Evolutionary conservation across 2,329 filamentous ascomycete genomes (phyloP).

Genomic region (Chaetomium olivaceum): DNA sequence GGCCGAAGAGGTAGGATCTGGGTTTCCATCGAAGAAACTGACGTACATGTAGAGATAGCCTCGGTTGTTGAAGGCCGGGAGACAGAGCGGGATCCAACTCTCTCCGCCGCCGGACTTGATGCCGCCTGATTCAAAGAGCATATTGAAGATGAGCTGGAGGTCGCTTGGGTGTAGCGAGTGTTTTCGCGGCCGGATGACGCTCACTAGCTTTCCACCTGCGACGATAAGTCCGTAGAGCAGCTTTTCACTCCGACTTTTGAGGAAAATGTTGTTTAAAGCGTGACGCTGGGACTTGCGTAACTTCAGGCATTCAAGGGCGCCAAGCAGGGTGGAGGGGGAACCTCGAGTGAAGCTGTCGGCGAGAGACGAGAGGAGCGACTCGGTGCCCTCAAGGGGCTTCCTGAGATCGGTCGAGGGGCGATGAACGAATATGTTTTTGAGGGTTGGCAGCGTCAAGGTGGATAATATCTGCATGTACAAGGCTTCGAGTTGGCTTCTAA

Average conservation of each 20-base stretch:
- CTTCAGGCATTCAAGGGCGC: conserved; percentile 89
- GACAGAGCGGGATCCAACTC: conserved; percentile 94
- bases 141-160: conserved; percentile 95
- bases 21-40: conserved; percentile 76
- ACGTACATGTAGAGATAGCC: conserved; percentile 99
- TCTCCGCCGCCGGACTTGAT: conserved; percentile 89
- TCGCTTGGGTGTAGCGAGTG: conserved; percentile 96
- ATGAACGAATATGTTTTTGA: conserved; percentile 84
- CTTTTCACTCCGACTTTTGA: conserved; percentile 74
- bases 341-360: conserved; percentile 94
- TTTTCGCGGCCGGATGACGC: conserved; percentile 88
- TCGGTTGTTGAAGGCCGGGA: conserved; percentile 95
- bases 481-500: conserved; percentile 84
- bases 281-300: conserved; percentile 85
- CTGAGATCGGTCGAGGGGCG: conserved; percentile 93
- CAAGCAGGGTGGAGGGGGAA: conserved; percentile 83
- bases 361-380: conserved; percentile 84
- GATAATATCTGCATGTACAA: conserved; percentile 98
- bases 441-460: conserved; percentile 83
- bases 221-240: conserved; percentile 92
- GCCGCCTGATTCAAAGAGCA: conserved; percentile 94
- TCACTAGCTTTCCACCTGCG: conserved; percentile 88
- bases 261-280: conserved; percentile 80
- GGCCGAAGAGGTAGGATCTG: conserved; percentile 48
- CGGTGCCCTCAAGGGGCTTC: conserved; percentile 86